Conservation (phyloP, 805 yeast genomes). For the Kodamaea jinghongensis region DNA sequence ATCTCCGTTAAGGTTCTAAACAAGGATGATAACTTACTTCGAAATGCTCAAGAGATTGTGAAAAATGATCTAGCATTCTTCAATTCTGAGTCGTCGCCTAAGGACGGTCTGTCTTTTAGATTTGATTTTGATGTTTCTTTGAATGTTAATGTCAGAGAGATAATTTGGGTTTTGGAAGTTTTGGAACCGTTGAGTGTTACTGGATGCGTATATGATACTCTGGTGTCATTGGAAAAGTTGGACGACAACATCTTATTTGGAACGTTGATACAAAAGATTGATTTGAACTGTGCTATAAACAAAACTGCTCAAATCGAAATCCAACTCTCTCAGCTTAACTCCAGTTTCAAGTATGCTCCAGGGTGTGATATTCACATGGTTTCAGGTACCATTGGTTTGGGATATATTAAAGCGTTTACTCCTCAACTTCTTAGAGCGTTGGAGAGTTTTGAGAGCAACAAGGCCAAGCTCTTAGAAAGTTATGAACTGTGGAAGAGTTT, state of each 20-base stretch:
- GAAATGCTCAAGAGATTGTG: conserved; percentile 8
- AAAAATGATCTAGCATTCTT: conserved; percentile 2
- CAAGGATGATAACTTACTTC: conserved; percentile 11
- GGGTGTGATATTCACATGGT: conserved; percentile 14
- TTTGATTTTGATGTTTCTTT: conserved; percentile 14
- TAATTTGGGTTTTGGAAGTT: conserved; percentile 19
- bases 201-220: conserved; percentile 18
- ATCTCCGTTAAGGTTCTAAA: conserved; percentile 10
- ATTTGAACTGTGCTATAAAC: conserved; percentile 16
- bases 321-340: conserved; percentile 25
- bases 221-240: conserved; percentile 13
- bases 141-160: conserved; percentile 19
- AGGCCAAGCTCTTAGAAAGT: conserved; percentile 9
- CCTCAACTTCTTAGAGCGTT: conserved; percentile 23
- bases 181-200: conserved; percentile 17
- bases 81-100: not conserved
- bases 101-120: not conserved
- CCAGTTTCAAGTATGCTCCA: conserved; percentile 14
- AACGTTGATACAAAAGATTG: conserved; percentile 19
- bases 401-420: conserved; percentile 28
- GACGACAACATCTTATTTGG: conserved; percentile 15
- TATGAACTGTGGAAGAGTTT: conserved; percentile 11
- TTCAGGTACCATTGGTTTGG: conserved; percentile 19
- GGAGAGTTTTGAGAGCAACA: conserved; percentile 13
- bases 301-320: conserved; percentile 19